These are phyloP conservation scores for Macrophomina tecta DNA, from an alignment of 2,329 filamentous ascomycete species.

Conservation along the genomic window DNA sequence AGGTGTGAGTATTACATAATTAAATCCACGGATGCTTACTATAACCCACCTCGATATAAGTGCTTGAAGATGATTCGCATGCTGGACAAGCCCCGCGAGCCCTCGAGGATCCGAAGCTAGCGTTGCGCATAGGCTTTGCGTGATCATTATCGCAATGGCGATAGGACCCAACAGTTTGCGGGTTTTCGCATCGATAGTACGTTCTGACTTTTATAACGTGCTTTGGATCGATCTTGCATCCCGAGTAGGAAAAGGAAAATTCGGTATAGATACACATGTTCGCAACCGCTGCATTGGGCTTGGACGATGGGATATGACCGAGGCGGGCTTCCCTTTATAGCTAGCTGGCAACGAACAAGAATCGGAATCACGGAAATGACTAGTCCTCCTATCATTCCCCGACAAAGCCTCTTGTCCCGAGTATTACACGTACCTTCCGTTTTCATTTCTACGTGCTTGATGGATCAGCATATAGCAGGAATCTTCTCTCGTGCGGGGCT, in stretches of 20 bases:
- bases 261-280: conserved; percentile 1
- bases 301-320: background rate
- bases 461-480: background rate
- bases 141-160: background rate
- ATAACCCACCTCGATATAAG: background rate
- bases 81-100: background rate
- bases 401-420: background rate
- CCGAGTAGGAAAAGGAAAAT: background rate
- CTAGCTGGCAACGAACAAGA: background rate
- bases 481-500: background rate
- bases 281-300: background rate
- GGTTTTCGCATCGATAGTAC: conserved; percentile 4
- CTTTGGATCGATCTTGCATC: background rate
- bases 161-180: background rate
- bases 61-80: background rate
- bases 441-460: background rate
- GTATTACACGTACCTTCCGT: background rate
- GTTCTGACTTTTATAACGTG: background rate
- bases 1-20: background rate
- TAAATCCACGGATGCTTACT: background rate
- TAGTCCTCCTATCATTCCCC: background rate
- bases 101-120: background rate
- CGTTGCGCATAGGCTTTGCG: background rate
- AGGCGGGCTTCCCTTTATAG: background rate
- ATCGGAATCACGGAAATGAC: background rate